Percentiles rank a stretch among this genome's conserved stretches.
Evolutionary conservation across 2,329 filamentous ascomycete genomes (phyloP).

Genomic region (Pseudopithomyces chartarum): DNA sequence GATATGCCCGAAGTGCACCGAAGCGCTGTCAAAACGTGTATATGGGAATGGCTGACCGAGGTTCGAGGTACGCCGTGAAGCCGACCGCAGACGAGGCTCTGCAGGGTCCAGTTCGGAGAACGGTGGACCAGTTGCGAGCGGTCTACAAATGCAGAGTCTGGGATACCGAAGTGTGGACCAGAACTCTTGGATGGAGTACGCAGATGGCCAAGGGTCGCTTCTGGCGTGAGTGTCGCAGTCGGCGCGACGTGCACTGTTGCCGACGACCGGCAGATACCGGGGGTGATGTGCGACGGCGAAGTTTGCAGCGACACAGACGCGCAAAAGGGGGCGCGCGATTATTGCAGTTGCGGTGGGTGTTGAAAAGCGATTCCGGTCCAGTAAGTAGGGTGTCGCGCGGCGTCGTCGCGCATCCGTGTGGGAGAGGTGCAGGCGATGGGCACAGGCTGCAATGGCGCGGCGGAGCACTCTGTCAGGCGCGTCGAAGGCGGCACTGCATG

Average conservation of each 20-base stretch:
- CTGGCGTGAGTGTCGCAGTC: constrained; percentile 25
- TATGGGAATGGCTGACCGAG: background rate
- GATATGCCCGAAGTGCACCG: constrained; percentile 6
- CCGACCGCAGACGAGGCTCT: constrained; percentile 21
- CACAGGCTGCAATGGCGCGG: constrained; percentile 30
- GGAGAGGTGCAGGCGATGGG: constrained; percentile 20
- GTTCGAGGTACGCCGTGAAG: constrained; percentile 12
- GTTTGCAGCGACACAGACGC: constrained; percentile 14
- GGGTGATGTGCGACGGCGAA: constrained; percentile 27
- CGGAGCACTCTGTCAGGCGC: constrained; percentile 25
- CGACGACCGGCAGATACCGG: constrained; percentile 30
- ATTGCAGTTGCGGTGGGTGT: constrained; percentile 18
- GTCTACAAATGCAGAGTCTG: background rate
- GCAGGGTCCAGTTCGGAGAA: background rate
- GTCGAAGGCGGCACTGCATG: constrained; percentile 33
- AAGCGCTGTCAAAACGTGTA: background rate
- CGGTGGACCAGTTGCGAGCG: background rate
- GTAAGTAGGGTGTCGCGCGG: constrained; percentile 30
- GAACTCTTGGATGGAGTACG: background rate
- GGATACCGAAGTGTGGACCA: background rate
- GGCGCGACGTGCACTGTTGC: constrained; percentile 23
- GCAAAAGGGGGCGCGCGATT: constrained; percentile 27
- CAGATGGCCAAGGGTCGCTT: constrained; percentile 15
- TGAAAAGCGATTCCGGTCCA: constrained; percentile 22
- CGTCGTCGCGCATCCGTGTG: constrained; percentile 42